Evolutionary conservation across 2,329 filamentous ascomycete genomes (phyloP), one percentile per base, ranked within the genome.

Genomic region (Verticillium albo-atrum): DNA sequence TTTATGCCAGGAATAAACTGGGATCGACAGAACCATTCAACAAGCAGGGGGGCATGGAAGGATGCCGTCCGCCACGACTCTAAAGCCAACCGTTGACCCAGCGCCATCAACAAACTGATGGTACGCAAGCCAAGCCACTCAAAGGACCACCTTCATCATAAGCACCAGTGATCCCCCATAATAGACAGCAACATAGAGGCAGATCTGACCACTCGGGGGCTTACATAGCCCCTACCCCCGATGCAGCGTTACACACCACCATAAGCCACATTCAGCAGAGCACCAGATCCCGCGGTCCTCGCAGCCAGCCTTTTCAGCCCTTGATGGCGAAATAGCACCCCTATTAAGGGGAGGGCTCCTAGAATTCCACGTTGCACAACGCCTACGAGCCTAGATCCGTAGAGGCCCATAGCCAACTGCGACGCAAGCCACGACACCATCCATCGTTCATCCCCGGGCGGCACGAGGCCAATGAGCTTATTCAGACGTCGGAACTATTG

Each of bases 191-290:
- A 15, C 9, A 4, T 15, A 23, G 34, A 7, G 54, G 26, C 27
- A 35, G 34, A 56, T 56, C 35, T 56, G 54, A 42, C 34, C 54
- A 47, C 23, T 42, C 54, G 54, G 54, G 35, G 30, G 37, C 54
- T 28, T 27, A 42, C 54, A 42, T 56, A 9, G 15, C 5, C 34
- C 28, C 54, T 15, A 25, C 54, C 34, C 37, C 23, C 20, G 32
- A 47, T 56, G 34, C 54, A 47, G 25, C 14, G 54, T 56, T 47
- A 56, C 54, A 56, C 35, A 20, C 25, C 15, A 42, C 12, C 20
- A 27, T 5, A 37, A 27, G 25, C 54, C 32, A 34, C 30, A 4
- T 6, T 17, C 54, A 28, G 35, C n/a, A 56, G 26, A n/a, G 32
- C 25, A 37, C 23, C 35, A 47, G 54, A 56, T 54, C 28, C 27